These are phyloP conservation scores for Xylariaceae sp. DNA, from an alignment of 2,329 filamentous ascomycete genomes.

Conservation along the genomic window DNA sequence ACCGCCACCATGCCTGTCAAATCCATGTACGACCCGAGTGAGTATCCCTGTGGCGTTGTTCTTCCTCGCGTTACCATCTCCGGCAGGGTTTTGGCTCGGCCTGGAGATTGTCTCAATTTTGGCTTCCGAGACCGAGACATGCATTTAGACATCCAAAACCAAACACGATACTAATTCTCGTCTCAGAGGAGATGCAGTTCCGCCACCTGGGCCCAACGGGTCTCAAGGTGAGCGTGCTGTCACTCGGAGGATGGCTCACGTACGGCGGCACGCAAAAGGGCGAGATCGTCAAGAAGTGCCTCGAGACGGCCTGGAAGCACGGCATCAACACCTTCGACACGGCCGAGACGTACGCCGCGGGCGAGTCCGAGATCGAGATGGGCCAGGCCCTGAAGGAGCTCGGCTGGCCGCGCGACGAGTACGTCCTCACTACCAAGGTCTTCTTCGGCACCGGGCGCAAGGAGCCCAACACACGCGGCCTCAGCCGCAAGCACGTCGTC, in stretches of 20 bases:
- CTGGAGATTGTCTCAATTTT: too few relatives aligned
- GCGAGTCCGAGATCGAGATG: conserved; percentile 61
- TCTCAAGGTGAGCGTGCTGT: conserved; percentile 42
- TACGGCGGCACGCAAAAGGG: conserved; percentile 69
- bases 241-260: conserved; percentile 68
- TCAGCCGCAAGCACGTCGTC: conserved; percentile 66
- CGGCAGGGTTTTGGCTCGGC: too few relatives aligned
- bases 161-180: too few relatives aligned
- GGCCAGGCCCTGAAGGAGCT: conserved; percentile 56
- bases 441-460: conserved; percentile 62
- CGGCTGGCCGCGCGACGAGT: conserved; percentile 57
- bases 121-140: too few relatives aligned
- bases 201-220: conserved; percentile 38
- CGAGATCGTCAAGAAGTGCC: conserved; percentile 47
- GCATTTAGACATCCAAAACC: too few relatives aligned
- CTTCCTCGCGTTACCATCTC: too few relatives aligned
- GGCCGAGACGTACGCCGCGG: conserved; percentile 42
- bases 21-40: conserved; percentile 14
- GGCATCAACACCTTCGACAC: conserved; percentile 63
- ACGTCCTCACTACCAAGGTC: conserved; percentile 59
- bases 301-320: conserved; percentile 57
- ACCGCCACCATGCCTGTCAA: conserved; percentile 20
- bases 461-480: conserved; percentile 61
- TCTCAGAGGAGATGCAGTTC: conserved; percentile 36
- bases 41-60: too few relatives aligned